phyloP scores from a whole-genome alignment of 2,329 filamentous ascomycete species.

The Salinomyces thailandicus region DNA sequence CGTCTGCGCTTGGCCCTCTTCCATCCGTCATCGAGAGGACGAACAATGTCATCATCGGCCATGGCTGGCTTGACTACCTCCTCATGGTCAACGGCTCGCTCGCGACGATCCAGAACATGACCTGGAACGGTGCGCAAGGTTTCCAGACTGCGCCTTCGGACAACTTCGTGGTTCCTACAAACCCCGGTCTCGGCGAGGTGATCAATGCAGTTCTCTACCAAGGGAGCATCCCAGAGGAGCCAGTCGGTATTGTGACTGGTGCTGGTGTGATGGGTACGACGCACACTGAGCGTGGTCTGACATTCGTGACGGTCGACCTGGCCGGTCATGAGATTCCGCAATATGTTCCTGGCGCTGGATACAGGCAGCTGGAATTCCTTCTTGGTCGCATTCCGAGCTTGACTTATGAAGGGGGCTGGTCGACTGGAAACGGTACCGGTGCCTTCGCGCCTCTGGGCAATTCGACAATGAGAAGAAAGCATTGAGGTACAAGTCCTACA shows the following conservation, averaged over 20 bases:
- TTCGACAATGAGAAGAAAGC: not conserved
- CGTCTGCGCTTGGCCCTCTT: constrained; percentile 12
- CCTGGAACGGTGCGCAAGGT: constrained; percentile 23
- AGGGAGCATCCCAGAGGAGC: constrained; percentile 4
- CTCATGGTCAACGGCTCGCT: constrained; percentile 22
- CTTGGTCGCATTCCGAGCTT: constrained; percentile 31
- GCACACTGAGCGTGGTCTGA: constrained; percentile 13
- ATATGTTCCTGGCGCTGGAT: constrained; percentile 35
- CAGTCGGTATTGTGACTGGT: constrained; percentile 10
- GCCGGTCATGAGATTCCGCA: constrained; percentile 23
- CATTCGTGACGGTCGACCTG: constrained; percentile 17
- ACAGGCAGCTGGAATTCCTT: constrained; percentile 34
- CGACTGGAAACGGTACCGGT: not conserved
- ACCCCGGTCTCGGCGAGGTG: constrained; percentile 7
- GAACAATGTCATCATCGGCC: constrained; percentile 25
- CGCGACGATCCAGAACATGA: constrained; percentile 21
- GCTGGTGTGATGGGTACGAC: constrained; percentile 16
- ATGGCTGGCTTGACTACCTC: constrained; percentile 19
- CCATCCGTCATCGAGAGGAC: constrained; percentile 23
- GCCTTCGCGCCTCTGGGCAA: not conserved
- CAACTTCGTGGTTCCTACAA: constrained; percentile 18
- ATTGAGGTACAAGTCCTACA: not conserved
- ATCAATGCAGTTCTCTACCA: constrained; percentile 10
- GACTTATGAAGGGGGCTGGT: constrained; percentile 1
- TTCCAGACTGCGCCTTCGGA: constrained; percentile 15